A percentile compares a stretch with the other conserved stretches of the same genome.
phyloP scores from a whole-genome alignment of 1,284 basidiomycete genomes.

The Ustilago bromivora region DNA sequence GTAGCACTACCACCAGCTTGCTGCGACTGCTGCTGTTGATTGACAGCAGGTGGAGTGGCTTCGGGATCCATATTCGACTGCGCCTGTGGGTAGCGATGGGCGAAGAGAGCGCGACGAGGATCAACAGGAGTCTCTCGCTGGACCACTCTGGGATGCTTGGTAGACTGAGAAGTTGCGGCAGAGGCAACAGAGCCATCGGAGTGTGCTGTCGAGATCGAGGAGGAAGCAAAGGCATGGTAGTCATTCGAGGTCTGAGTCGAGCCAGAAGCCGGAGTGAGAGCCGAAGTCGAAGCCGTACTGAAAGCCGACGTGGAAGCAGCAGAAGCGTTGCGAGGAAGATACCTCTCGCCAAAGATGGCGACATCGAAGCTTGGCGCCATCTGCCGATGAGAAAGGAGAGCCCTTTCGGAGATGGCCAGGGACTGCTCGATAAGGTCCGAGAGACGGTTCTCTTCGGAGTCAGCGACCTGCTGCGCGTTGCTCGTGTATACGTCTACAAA shows the following conservation, averaged over 20 bases:
- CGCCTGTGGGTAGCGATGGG: not conserved
- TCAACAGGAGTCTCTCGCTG: constrained; percentile 13
- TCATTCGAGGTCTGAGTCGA: not conserved
- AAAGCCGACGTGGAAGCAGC: not conserved
- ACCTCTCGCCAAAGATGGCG: not conserved
- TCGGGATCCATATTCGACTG: not conserved
- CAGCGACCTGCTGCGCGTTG: not conserved
- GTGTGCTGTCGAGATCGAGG: not conserved
- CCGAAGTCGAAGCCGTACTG: not conserved
- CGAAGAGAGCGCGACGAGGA: constrained; percentile 12
- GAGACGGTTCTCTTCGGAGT: not conserved
- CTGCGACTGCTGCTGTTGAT: not conserved
- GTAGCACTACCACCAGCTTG: not conserved
- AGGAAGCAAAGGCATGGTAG: too few relatives aligned
- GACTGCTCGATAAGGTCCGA: not conserved
- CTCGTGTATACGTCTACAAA: not conserved
- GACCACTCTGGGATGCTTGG: constrained; percentile 1
- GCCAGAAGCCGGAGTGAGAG: not conserved
- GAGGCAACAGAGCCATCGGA: not conserved
- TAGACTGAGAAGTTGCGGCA: not conserved
- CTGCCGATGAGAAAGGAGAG: not conserved
- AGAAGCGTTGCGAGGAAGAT: not conserved
- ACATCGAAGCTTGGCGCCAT: not conserved
- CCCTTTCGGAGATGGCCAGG: not conserved
- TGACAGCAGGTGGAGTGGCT: not conserved